Base-by-base conservation (phyloP, 106 monocot genomes). In the Platanthera zijinensis region DNA sequence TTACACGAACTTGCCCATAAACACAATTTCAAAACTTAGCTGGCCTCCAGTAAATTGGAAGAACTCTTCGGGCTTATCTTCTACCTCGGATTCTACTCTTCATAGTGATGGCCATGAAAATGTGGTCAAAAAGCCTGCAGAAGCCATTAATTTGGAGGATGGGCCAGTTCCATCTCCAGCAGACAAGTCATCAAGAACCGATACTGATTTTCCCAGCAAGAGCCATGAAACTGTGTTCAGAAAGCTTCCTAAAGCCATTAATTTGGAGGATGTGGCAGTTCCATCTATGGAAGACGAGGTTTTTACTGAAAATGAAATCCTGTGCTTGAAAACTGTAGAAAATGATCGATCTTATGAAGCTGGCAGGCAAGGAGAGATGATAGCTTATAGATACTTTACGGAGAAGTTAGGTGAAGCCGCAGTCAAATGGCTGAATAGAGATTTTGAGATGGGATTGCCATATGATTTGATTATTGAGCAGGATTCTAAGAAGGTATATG, bases 381-480 rank as follows among this genome's bases (percentile, higher is more conserved):
- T 85, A 28, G 84, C 85, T 68, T 85, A 80, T 47, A 78, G 78
- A 51, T 85, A 83, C 72, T 85, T 88, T 72, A 17, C 53, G 10
- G 75, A 88, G 64, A 88, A 85, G 63, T 51, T 82, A 19, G 57
- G 77, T 71, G 0, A 54, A 12, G 57, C 48, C 4, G 22, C 69
- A 46, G 88, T 88, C 51, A 83, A 66, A 45, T 88, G 88, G 88
- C 77, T 85, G 8, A 88, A 85, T 57, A 50, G 76, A 73, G 80
- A 83, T 10, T 14, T 51, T 28, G 88, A 88, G 80, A 88, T 83
- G 25, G 85, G 88, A 17, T 52, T 85, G n/a, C 88, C 88, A 0
- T 88, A 88, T 48, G 88, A 88, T 72, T 68, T 88, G 77, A 61
- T 83, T 25, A 76, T 88, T 45, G 77, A 74, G 21, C 74, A 82